Base-by-base conservation (phyloP, 2,329 filamentous ascomycete species). In the Aspergillus fischeri region DNA sequence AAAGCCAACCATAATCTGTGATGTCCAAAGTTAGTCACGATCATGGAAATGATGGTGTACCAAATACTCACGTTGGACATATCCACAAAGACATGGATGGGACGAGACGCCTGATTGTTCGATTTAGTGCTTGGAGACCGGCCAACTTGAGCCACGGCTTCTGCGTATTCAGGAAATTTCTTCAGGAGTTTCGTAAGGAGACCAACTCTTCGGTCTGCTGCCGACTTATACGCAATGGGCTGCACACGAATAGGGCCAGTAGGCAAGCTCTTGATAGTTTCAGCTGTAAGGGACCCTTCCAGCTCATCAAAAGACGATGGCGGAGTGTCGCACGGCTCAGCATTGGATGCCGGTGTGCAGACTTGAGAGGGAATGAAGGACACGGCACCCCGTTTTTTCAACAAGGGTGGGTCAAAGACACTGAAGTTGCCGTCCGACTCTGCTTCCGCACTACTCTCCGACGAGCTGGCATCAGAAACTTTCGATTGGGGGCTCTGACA, bases 1-100 rank as follows among this genome's bases (percentile, higher is more conserved):
- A 68, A 95, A 96, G 17, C 92, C 91, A 65, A 97, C 93, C 67
- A 90, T 85, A 56, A 97, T 96, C 76, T 96, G 45, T 10, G 25
- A 8, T 8, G 35, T 20, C 4, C 25, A 32, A 29, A n/a, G 42
- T 68, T 58, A 67, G 64, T 17, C 3, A 53, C n/a, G 10, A 21
- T 44, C 24, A 24, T 17, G 10, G 9, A 24, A 7, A 14, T 47
- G 4, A 21, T 6, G 2, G 42, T 21, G 17, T 44, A 47, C 21
- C 9, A 3, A 25, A 24, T 24, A 67, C 70, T 61, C 67, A 79
- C 77, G 63, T 81, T 82, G 25, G 78, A 81, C 56, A 77, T 74
- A 63, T 82, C 80, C 56, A 82, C 72, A 63, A 82, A 82, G 44
- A 82, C 73, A 67, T 81, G 79, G 50, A 81, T 69, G 20, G 73